Base-by-base conservation (phyloP, 2,329 filamentous ascomycete species). In the Grosmannia clavigera region DNA sequence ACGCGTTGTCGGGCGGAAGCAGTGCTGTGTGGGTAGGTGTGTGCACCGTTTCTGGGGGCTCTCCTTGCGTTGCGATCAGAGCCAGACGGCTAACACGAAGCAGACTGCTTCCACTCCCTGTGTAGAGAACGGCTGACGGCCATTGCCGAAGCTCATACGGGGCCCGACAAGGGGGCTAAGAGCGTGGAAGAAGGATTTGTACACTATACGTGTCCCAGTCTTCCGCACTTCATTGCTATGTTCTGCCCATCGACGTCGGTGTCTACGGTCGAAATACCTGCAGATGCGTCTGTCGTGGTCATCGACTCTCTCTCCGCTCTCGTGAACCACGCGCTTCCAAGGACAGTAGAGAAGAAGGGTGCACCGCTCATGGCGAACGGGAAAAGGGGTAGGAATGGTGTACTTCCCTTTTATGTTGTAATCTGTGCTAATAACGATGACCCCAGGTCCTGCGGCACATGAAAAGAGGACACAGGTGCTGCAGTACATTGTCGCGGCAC, bases 21-120 rank as follows among this genome's bases (percentile, higher is more conserved):
- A 76, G 77, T 63, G 90, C 92, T 58, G 79, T 92, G 53, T 96
- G 91, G 91, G 82, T 95, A 76, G 90, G 90, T 92, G 73, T 67
- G 82, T 81, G 64, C 56, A 12, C 4, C 31, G 22, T 27, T 6
- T n/a, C 11, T 12, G 35, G 10, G 7, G 25, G 16, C 29, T 43
- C 19, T 35, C 38, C 38, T 46, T 31, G 29, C 16, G 31, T 11
- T 52, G 22, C 12, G 50, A 52, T 16, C 25, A 29, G 25, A 29
- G 53, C 11, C 11, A 40, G 29, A 40, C 33, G 3, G 11, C 29
- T 38, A 25, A 43, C 31, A 9, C 3, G n/a, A 3, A 14, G 1
- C 53, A 78, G 78, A 80, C 68, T 80, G 77, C 64, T 80, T 80
- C 64, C 75, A 79, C 60, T 70, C 73, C 22, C 55, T 78, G 46